Evolutionary conservation across 345 rosid species (phyloP).

Genomic region (Linum tenue): DNA sequence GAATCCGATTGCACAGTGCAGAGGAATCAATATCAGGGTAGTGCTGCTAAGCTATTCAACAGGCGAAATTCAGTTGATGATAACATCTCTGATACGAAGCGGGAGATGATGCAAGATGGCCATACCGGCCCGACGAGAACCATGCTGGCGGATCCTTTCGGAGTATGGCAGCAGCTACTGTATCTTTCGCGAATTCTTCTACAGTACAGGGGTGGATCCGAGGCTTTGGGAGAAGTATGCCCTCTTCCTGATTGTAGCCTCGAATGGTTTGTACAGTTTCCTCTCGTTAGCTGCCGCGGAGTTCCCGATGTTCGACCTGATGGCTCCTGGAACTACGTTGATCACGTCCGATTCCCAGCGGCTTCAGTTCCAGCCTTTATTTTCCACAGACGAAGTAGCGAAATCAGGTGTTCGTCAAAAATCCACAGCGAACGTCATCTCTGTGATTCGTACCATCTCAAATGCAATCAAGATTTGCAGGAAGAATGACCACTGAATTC

Average conservation of each 20-base stretch:
- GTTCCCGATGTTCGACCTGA: constrained; percentile 70
- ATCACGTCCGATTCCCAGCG: neutral
- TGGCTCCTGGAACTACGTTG: constrained; percentile 54
- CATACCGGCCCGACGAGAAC: constrained; percentile 56
- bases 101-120: constrained; percentile 64
- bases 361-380: neutral
- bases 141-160: constrained; percentile 69
- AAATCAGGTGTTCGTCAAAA: too few species aligned
- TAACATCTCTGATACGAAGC: constrained; percentile 42
- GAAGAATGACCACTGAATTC: too few species aligned
- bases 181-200: constrained; percentile 58
- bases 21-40: too few species aligned
- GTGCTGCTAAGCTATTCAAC: neutral
- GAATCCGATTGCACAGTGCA: too few species aligned
- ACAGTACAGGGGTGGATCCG: constrained; percentile 54
- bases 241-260: constrained; percentile 44
- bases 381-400: neutral
- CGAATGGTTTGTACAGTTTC: constrained; percentile 67
- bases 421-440: too few species aligned
- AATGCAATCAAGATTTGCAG: too few species aligned
- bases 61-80: constrained; percentile 9
- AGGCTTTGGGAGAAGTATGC: constrained; percentile 44
- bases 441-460: too few species aligned
- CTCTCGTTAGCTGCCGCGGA: constrained; percentile 48
- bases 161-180: constrained; percentile 40